phyloP scores from a whole-genome alignment of 2,329 filamentous ascomycete genomes.

The Alternaria arbusti region DNA sequence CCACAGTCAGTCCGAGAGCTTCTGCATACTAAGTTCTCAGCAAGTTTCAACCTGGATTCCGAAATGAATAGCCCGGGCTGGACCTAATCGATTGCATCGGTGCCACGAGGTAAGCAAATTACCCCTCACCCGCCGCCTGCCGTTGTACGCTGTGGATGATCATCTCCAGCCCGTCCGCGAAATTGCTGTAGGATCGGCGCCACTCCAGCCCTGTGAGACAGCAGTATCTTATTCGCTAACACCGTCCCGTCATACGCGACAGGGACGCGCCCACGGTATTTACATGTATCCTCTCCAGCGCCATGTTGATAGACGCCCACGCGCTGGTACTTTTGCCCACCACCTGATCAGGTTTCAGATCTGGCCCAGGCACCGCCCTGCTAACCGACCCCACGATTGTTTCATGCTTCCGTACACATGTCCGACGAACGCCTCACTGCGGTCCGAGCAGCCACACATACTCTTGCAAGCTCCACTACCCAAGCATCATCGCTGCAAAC shows the following conservation, averaged over 20 bases:
- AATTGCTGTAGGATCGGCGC: slow-evolving; percentile 30
- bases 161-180: slow-evolving; percentile 23
- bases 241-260: slow-evolving; percentile 12
- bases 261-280: slow-evolving; percentile 5
- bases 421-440: background rate
- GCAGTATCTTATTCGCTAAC: slow-evolving; percentile 12
- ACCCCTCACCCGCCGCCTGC: slow-evolving; percentile 1
- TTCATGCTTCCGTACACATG: background rate
- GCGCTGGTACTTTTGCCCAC: background rate
- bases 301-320: slow-evolving; percentile 8
- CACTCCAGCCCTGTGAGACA: slow-evolving; percentile 20
- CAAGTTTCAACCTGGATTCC: background rate
- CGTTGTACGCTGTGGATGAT: slow-evolving; percentile 17
- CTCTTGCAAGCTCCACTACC: background rate
- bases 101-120: slow-evolving; percentile 6
- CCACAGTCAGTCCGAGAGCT: background rate
- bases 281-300: background rate
- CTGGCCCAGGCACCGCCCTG: background rate
- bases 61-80: background rate
- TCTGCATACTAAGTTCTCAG: background rate
- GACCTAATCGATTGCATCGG: background rate
- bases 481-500: slow-evolving; percentile 1
- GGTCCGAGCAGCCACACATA: background rate
- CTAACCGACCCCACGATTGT: background rate
- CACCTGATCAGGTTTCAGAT: background rate